These are phyloP conservation scores for Pistacia integerrima DNA, from an alignment of 345 rosid genomes.

Conservation along the genomic window DNA sequence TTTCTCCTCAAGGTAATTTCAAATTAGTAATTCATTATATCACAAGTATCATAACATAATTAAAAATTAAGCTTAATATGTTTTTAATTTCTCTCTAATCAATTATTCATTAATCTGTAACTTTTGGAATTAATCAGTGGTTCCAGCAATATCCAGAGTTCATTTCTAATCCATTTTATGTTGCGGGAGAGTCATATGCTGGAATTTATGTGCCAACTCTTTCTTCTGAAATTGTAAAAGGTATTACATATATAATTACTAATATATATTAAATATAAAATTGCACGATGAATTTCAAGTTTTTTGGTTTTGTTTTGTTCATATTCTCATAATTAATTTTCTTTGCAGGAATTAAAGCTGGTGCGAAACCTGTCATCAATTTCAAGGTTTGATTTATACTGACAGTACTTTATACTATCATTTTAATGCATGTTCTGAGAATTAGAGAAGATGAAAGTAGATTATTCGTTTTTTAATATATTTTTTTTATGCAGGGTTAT, in stretches of 20 bases:
- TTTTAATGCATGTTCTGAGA: background rate
- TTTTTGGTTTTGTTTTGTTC: background rate
- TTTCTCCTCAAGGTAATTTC: constrained; percentile 55
- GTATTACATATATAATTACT: constrained; percentile 3
- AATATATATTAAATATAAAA: background rate
- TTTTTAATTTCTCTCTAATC: too few relatives aligned
- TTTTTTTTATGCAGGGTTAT: constrained; percentile 42
- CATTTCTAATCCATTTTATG: constrained; percentile 38
- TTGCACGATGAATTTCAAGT: background rate
- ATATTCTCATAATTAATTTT: background rate
- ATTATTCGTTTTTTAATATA: too few relatives aligned
- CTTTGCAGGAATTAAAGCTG: constrained; percentile 26
- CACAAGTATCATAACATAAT: too few relatives aligned
- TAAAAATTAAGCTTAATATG: too few relatives aligned
- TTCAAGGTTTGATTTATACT: constrained; percentile 19
- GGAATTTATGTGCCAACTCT: constrained; percentile 43
- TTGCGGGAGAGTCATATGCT: constrained; percentile 46
- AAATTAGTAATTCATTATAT: background rate
- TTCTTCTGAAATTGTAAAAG: constrained; percentile 30
- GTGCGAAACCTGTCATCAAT: constrained; percentile 28
- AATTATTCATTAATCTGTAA: background rate
- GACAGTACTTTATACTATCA: too few relatives aligned
- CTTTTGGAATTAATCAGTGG: constrained; percentile 24
- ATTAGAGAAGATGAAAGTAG: too few relatives aligned
- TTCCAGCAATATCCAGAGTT: constrained; percentile 38